A percentile compares a stretch with the other conserved stretches of the same genome.
Conservation (phyloP, 2,329 filamentous ascomycete species). For the Apiospora koreana region DNA sequence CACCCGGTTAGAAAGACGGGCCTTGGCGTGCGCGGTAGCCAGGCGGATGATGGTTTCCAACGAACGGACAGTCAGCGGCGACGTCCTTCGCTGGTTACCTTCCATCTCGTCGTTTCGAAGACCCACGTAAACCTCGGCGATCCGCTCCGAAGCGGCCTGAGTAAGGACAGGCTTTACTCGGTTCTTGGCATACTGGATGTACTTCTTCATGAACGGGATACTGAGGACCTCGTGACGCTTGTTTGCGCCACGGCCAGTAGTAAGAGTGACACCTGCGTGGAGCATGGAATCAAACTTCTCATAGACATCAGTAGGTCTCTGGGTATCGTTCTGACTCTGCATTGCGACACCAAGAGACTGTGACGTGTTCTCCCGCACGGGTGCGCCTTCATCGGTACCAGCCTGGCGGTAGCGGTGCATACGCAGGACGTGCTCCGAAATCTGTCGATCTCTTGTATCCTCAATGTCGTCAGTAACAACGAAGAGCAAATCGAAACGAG, state of each 20-base stretch:
- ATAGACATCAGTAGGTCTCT: slow-evolving; percentile 81
- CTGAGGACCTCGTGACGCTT: slow-evolving; percentile 86
- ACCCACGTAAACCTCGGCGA: slow-evolving; percentile 87
- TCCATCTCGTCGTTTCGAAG: slow-evolving; percentile 95
- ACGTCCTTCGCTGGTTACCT: slow-evolving; percentile 89
- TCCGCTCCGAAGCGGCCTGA: slow-evolving; percentile 88
- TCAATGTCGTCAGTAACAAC: slow-evolving; percentile 98
- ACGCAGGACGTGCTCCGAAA: slow-evolving; percentile 94
- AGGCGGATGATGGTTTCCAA: slow-evolving; percentile 98
- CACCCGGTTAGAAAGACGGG: slow-evolving; percentile 82
- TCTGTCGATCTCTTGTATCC: slow-evolving; percentile 83
- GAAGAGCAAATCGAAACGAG: slow-evolving; percentile 97
- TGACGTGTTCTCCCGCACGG: slow-evolving; percentile 82
- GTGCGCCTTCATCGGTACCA: slow-evolving; percentile 90
- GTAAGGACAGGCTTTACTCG: slow-evolving; percentile 88
- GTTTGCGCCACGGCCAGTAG: slow-evolving; percentile 70
- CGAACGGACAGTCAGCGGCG: slow-evolving; percentile 94
- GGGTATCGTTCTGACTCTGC: slow-evolving; percentile 72
- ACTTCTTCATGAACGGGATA: slow-evolving; percentile 99
- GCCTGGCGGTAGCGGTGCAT: slow-evolving; percentile 96
- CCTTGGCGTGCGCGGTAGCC: slow-evolving; percentile 92
- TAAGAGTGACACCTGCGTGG: slow-evolving; percentile 83
- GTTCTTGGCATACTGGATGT: slow-evolving; percentile 96
- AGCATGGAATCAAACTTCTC: slow-evolving; percentile 97
- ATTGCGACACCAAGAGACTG: slow-evolving; percentile 88